Percentiles rank a stretch among this genome's conserved stretches.
phyloP scores from a whole-genome alignment of 331 rosid genomes.

The Spiraea crenata region DNA sequence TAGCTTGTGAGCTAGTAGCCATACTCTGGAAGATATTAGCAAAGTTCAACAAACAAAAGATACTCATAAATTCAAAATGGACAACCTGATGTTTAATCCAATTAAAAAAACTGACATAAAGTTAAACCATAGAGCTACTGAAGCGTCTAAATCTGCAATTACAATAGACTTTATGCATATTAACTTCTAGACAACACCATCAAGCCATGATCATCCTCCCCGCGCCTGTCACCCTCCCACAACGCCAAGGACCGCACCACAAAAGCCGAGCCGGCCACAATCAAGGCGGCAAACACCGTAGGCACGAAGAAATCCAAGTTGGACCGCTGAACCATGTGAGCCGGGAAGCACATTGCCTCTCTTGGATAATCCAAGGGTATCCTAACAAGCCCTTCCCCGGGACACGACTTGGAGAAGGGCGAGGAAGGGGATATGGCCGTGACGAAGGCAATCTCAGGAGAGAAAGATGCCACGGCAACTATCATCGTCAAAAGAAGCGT shows the following conservation, averaged over 20 bases:
- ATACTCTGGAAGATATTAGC: no score
- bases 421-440: constrained; percentile 41
- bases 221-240: constrained; percentile 3
- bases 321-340: constrained; percentile 44
- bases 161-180: neutral
- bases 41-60: no score
- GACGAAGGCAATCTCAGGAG: constrained; percentile 45
- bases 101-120: no score
- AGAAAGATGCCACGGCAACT: constrained; percentile 47
- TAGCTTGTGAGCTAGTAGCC: no score
- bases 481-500: constrained; percentile 38
- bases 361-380: constrained; percentile 59
- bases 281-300: constrained; percentile 62
- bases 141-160: neutral
- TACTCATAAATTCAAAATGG: no score
- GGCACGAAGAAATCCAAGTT: constrained; percentile 64
- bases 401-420: constrained; percentile 36
- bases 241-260: constrained; percentile 43
- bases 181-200: neutral
- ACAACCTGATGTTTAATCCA: neutral
- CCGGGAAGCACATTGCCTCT: constrained; percentile 56
- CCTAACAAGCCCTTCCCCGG: constrained; percentile 32
- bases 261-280: constrained; percentile 55
- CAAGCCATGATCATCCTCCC: neutral
- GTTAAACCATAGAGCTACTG: neutral